phyloP scores from a whole-genome alignment of 139 green algal genomes.

The Dunaliella sp. region DNA sequence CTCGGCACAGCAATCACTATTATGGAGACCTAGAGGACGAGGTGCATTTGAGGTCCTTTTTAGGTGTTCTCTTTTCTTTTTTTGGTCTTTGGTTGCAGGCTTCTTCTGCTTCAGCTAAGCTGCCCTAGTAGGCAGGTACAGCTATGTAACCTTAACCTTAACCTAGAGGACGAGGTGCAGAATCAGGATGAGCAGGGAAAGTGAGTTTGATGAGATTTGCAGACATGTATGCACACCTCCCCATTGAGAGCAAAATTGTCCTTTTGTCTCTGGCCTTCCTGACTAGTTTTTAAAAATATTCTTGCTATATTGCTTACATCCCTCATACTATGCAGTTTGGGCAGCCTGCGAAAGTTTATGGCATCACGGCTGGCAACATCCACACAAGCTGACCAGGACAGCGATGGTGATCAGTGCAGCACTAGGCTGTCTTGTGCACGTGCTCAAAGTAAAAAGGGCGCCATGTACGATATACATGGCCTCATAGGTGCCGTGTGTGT shows the following conservation, averaged over 20 bases:
- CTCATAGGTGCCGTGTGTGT: background rate
- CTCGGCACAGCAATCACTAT: background rate
- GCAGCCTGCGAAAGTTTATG: background rate
- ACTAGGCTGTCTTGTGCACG: background rate
- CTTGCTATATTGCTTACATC: background rate
- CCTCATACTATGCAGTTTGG: background rate
- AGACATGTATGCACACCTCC: background rate
- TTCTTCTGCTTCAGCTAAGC: too few species aligned
- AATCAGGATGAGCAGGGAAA: background rate
- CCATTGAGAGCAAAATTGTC: too few species aligned
- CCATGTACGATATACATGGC: background rate
- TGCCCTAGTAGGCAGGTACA: too few species aligned
- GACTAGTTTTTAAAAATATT: background rate
- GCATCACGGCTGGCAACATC: background rate
- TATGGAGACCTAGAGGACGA: background rate
- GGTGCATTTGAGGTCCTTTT: too few species aligned
- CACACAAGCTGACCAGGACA: background rate
- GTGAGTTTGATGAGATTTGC: too few species aligned
- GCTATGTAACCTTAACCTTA: too few species aligned
- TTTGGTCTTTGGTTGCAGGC: too few species aligned
- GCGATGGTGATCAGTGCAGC: background rate
- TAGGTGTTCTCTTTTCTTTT: background rate
- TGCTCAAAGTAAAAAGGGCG: background rate
- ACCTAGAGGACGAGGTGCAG: background rate
- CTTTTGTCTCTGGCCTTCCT: background rate